These are phyloP conservation scores for Alternaria metachromatica DNA, from an alignment of 2,329 filamentous ascomycete genomes.

Conservation along the genomic window DNA sequence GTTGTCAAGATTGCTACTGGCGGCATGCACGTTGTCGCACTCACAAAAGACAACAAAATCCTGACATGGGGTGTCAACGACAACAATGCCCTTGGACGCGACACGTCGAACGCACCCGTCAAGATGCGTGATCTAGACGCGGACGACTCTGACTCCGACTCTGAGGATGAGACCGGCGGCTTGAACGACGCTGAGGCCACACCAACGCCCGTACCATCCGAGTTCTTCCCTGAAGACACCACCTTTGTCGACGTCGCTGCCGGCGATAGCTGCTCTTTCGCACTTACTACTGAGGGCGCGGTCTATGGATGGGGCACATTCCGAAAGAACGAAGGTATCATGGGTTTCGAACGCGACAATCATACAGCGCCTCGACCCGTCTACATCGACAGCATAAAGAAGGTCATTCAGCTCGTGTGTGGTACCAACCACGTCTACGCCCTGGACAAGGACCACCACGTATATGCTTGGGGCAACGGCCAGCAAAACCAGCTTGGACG, in stretches of 20 bases:
- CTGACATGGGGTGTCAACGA: conserved; percentile 90
- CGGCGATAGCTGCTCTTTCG: conserved; percentile 77
- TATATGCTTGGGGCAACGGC: conserved; percentile 75
- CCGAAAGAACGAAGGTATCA: conserved; percentile 70
- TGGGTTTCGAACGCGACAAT: conserved; percentile 65
- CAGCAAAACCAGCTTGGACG: conserved; percentile 75
- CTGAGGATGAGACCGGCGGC: conserved; percentile 64
- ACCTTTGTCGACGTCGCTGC: conserved; percentile 72
- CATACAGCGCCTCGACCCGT: conserved; percentile 53
- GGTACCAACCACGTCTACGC: conserved; percentile 76
- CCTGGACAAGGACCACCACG: conserved; percentile 68
- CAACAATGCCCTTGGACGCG: conserved; percentile 78
- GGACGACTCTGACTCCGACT: conserved; percentile 54
- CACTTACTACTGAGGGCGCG: conserved; percentile 73
- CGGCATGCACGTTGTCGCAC: conserved; percentile 79
- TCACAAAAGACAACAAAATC: conserved; percentile 82
- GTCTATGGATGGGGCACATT: conserved; percentile 89
- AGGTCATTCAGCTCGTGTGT: conserved; percentile 68
- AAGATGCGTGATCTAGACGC: conserved; percentile 62
- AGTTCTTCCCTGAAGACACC: conserved; percentile 66
- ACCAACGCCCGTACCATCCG: conserved; percentile 63
- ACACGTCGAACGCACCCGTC: conserved; percentile 70
- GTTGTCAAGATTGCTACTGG: conserved; percentile 80
- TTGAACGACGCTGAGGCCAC: conserved; percentile 77
- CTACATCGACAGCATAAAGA: conserved; percentile 68